A percentile compares a stretch with the other conserved stretches of the same genome.
Evolutionary conservation across 1,284 basidiomycete species (phyloP).

Genomic region (Trametes polyzona): DNA sequence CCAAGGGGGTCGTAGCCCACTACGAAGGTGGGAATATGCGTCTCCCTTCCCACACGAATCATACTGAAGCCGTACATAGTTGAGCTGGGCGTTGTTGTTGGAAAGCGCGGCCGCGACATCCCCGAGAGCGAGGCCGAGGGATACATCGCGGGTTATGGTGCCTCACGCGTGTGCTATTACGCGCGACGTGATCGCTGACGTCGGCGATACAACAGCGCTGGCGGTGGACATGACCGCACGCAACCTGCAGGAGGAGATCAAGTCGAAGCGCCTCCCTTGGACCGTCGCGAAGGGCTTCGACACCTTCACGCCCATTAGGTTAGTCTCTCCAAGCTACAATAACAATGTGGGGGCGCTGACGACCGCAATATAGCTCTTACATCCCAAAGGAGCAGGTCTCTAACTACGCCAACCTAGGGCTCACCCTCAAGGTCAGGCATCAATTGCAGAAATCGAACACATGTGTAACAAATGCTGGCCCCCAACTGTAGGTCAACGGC

Average conservation of each 20-base stretch:
- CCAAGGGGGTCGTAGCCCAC: slow-evolving; percentile 82
- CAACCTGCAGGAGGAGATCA: slow-evolving; percentile 93
- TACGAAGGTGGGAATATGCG: slow-evolving; percentile 75
- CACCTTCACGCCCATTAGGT: slow-evolving; percentile 76
- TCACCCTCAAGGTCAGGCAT: slow-evolving; percentile 70
- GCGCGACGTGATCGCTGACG: background rate
- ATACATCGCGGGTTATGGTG: slow-evolving; percentile 92
- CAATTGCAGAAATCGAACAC: too few species aligned
- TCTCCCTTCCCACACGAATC: background rate
- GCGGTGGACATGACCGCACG: slow-evolving; percentile 96
- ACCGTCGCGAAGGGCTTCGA: slow-evolving; percentile 81
- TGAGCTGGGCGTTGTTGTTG: slow-evolving; percentile 96
- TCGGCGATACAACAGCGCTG: slow-evolving; percentile 58
- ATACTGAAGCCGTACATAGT: slow-evolving; percentile 52
- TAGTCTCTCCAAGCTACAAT: background rate
- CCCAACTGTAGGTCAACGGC: slow-evolving; percentile 85
- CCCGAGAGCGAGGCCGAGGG: slow-evolving; percentile 69
- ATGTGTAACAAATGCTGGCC: too few species aligned
- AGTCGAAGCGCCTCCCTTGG: slow-evolving; percentile 95
- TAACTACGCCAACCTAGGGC: slow-evolving; percentile 77
- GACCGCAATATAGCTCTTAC: slow-evolving; percentile 58
- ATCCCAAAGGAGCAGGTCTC: slow-evolving; percentile 75
- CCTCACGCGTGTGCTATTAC: background rate
- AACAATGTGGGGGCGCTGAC: background rate
- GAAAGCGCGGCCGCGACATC: slow-evolving; percentile 85